phyloP scores from a whole-genome alignment of 805 yeast genomes.

The Hanseniaspora osmophila region DNA sequence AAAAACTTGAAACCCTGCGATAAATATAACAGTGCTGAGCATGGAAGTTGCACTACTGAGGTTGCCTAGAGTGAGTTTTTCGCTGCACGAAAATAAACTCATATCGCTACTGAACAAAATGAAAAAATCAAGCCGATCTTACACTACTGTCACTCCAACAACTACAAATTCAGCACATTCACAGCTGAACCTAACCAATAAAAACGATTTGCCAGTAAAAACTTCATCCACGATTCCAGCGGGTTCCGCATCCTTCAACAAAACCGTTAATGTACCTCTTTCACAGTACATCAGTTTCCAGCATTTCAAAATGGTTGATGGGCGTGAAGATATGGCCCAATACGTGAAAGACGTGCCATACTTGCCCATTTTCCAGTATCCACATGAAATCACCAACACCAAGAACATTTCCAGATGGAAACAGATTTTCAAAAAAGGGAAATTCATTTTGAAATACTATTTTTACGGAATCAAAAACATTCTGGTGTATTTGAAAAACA shows the following conservation, averaged over 20 bases:
- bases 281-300: not conserved
- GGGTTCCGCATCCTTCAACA: not conserved
- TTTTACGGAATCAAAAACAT: not conserved
- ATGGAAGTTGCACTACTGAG: no score
- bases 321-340: not conserved
- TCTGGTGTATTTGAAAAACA: not conserved
- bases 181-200: no score
- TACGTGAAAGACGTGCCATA: not conserved
- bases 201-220: no score
- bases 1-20: no score
- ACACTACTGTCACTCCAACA: no score
- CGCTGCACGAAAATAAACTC: no score
- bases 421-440: not conserved
- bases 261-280: not conserved
- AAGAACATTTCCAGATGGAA: not conserved
- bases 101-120: no score
- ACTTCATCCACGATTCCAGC: no score
- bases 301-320: not conserved
- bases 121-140: no score
- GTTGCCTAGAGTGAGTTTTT: no score
- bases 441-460: not conserved
- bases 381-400: not conserved
- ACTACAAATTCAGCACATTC: not conserved
- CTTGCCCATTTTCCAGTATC: not conserved
- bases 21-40: no score